Base-by-base conservation (phyloP, 2,329 filamentous ascomycete genomes). In the Hypoxylon sp. region DNA sequence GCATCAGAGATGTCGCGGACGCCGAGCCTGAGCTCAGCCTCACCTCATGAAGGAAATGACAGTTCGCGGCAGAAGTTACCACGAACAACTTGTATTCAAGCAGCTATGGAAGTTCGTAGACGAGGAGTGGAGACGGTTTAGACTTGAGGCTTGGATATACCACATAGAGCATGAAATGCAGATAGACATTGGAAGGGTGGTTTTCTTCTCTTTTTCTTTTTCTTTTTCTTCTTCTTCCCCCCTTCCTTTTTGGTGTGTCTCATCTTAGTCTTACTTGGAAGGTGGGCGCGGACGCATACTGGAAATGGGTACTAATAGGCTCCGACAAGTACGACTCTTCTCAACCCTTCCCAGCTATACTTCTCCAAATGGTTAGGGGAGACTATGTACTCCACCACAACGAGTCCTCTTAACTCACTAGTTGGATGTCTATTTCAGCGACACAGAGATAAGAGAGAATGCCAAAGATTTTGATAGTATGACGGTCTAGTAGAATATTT, bases 1-100 rank as follows among this genome's bases (percentile, higher is more conserved):
- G 81, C 83, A 45, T 83, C 83, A 9, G 84, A 87, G 67, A 85
- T 87, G 48, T 83, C 85, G 6, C 79, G 82, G 43, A 80, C 82
- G 3, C 78, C 80, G 11, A 83, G 80, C 68, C 82, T 84, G 59
- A 79, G 81, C n/a, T 76, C 81, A 1, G 74, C 76, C 0, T 77
- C 73, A 30, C 65, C 67, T 14, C 50, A 72, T 32, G 69, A 76
- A 59, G 73, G 77, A 47, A 47, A 69, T 48, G 79, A 81, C 41
- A 70, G 73, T 29, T 71, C 77, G 30, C 72, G 78, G 50, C 72
- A 75, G 37, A 82, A 82, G 63, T 71, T 80, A 50, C 74, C 77
- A 66, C 79, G 83, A 61, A 78, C 77, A 19, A 68, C 75, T n/a
- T 81, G 78, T 56, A 75, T 77, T 71, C 78, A 80, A 23, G 74